A percentile compares a stretch with the other conserved stretches of the same genome.
Evolutionary conservation across 345 rosid genomes (phyloP).

Genomic region (Acer saccharum): DNA sequence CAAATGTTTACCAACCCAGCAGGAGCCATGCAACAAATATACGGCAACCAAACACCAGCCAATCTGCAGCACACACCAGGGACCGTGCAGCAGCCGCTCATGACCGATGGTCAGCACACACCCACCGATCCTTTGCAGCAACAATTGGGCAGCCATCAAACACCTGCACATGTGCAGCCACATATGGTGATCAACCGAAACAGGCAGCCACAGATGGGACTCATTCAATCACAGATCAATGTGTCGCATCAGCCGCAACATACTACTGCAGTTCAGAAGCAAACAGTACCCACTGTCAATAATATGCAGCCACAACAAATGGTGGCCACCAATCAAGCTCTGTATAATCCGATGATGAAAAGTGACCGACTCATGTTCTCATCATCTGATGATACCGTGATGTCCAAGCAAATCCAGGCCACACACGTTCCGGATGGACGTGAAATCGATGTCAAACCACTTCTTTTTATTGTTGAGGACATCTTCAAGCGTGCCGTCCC

Average conservation of each 20-base stretch:
- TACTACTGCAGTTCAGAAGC: too few species aligned
- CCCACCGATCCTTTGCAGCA: not conserved
- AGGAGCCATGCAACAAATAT: not conserved
- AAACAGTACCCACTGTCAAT: not conserved
- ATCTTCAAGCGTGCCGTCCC: conserved; percentile 60
- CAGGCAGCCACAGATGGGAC: not conserved
- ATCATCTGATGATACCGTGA: conserved; percentile 50
- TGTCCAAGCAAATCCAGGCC: conserved; percentile 60
- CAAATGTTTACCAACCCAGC: too few species aligned
- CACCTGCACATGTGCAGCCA: not conserved
- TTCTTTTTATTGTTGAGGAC: conserved; percentile 66
- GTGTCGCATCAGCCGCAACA: not conserved
- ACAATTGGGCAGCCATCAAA: not conserved
- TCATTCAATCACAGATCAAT: not conserved
- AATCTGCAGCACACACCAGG: not conserved
- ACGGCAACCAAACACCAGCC: not conserved
- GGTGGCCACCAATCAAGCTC: conserved; percentile 1
- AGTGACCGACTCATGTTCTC: conserved; percentile 48
- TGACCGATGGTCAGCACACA: too few species aligned
- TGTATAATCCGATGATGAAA: conserved; percentile 25
- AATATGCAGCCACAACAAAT: not conserved
- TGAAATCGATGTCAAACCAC: conserved; percentile 57
- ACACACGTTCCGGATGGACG: conserved; percentile 69
- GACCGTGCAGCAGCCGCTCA: not conserved
- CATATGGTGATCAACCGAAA: not conserved